A percentile compares a stretch with the other conserved stretches of the same genome.
phyloP scores from a whole-genome alignment of 192 early-diverging fungal species.

The Spizellomyces sp. region DNA sequence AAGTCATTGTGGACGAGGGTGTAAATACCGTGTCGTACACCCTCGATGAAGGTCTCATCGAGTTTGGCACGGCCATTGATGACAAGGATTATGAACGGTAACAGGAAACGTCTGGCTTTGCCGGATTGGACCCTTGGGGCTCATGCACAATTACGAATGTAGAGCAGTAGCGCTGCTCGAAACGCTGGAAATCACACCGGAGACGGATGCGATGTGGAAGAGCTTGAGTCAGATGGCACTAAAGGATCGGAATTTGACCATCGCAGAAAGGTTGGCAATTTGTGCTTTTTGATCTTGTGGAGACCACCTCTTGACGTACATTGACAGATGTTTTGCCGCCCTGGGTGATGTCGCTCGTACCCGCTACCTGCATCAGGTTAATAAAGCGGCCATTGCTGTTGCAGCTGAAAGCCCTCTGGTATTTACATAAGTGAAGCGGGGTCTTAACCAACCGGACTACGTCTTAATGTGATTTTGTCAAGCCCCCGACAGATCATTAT shows the following conservation, averaged over 20 bases:
- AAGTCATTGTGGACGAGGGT: slow-evolving; percentile 69
- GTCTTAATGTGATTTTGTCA: not conserved
- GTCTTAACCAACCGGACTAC: not conserved
- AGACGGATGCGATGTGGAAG: slow-evolving; percentile 73
- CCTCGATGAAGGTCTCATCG: slow-evolving; percentile 67
- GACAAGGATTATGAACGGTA: slow-evolving; percentile 67
- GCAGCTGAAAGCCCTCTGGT: slow-evolving; percentile 29
- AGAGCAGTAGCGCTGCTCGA: slow-evolving; percentile 66
- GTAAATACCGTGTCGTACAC: slow-evolving; percentile 70
- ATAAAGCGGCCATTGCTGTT: slow-evolving; percentile 31
- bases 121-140: not conserved
- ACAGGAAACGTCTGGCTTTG: not conserved
- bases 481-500: slow-evolving; percentile 44
- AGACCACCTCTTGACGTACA: not conserved
- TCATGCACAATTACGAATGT: slow-evolving; percentile 17
- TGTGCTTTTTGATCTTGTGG: not conserved
- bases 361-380: slow-evolving; percentile 50
- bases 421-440: not conserved
- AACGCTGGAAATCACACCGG: slow-evolving; percentile 60
- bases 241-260: slow-evolving; percentile 54
- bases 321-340: slow-evolving; percentile 58
- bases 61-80: slow-evolving; percentile 67
- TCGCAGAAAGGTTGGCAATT: slow-evolving; percentile 53
- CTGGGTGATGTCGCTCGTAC: slow-evolving; percentile 59
- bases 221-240: slow-evolving; percentile 54